phyloP scores from a whole-genome alignment of 202 grass and related monocot genomes.

The Saccharum hybrid region DNA sequence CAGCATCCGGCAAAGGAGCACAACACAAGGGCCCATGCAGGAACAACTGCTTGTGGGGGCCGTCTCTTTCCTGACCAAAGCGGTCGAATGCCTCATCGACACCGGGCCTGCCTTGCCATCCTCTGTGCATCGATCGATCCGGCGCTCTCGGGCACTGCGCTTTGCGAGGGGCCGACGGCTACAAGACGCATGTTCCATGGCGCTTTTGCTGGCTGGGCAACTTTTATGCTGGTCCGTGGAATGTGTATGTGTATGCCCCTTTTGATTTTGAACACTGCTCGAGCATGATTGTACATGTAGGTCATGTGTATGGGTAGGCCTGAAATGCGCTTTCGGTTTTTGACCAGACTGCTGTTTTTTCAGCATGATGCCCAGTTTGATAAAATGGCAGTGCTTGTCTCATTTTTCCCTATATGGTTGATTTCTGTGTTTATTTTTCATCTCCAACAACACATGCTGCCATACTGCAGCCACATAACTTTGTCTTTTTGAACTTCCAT shows the following conservation, averaged over 20 bases:
- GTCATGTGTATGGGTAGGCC: conserved; percentile 44
- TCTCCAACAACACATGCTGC: background rate
- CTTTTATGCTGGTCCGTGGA: conserved; percentile 26
- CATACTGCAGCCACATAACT: background rate
- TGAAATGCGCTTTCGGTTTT: conserved; percentile 37
- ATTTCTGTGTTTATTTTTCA: background rate
- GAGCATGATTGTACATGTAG: conserved; percentile 45
- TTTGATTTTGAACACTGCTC: conserved; percentile 38
- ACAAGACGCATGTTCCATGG: conserved; percentile 51
- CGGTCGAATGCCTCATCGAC: conserved; percentile 24
- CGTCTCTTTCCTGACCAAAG: conserved; percentile 38
- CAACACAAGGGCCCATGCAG: conserved; percentile 36
- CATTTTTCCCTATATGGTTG: background rate
- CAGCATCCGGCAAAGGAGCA: conserved; percentile 1
- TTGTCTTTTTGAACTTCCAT: background rate
- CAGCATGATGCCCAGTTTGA: background rate
- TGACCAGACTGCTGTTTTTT: background rate
- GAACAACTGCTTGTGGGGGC: conserved; percentile 23
- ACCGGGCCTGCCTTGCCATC: background rate
- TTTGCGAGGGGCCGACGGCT: conserved; percentile 49
- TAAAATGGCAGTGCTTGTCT: too few species aligned
- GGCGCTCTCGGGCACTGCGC: conserved; percentile 18
- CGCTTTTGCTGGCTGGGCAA: conserved; percentile 41
- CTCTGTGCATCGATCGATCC: conserved; percentile 20
- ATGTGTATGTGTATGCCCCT: too few species aligned